Base-by-base conservation (phyloP, 768 basidiomycete genomes). In the Tricholoma terreum region DNA sequence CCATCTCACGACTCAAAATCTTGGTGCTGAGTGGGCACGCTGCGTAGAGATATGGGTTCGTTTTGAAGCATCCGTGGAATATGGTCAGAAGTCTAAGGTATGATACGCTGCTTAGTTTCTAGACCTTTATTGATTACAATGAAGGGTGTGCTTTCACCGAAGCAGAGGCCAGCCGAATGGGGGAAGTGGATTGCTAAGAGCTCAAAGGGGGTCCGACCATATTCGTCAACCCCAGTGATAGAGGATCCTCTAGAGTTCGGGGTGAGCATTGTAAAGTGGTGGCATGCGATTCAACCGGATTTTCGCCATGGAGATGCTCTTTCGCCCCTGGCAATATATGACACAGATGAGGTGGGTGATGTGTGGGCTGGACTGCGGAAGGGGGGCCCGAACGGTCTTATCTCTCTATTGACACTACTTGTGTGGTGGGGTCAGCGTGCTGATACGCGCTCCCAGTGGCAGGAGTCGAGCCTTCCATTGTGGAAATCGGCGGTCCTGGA, bases 271-370 rank as follows among this genome's bases (percentile, higher is more conserved):
- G 52, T 61, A 15, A 59, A 55, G 19, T 64, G 63, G 61, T 64
- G 63, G 60, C 52, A 57, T 34, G 6, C 12, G 2, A 64, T 64
- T 22, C 60, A 64, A 27, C 63, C 58, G 10, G 36, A 40, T n/a
- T 57, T 55, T 40, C 55, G 51, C 3, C 21, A 36, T 27, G 45
- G 21, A 46, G 45, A 46, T 46, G 24, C 45, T 46, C 45, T 46
- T 11, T 46, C 22, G 11, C 45, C 45, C 45, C 5, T 15, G 11
- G 45, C 45, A 27, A 46, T 46, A 12, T 46, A 46, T 27, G 45
- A 46, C 24, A n/a, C 4, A 46, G 2, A 46, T 14, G 22, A 46
- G 22, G 1, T 46, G 15, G 50, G 31, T 1, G 53, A 58, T 52
- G 53, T 45, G 11, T 58, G 56, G 56, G 48, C 34, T 14, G 49